Evolutionary conservation across 2,329 filamentous ascomycete species (phyloP).

Genomic region (Arthrobotrys sinensis): DNA sequence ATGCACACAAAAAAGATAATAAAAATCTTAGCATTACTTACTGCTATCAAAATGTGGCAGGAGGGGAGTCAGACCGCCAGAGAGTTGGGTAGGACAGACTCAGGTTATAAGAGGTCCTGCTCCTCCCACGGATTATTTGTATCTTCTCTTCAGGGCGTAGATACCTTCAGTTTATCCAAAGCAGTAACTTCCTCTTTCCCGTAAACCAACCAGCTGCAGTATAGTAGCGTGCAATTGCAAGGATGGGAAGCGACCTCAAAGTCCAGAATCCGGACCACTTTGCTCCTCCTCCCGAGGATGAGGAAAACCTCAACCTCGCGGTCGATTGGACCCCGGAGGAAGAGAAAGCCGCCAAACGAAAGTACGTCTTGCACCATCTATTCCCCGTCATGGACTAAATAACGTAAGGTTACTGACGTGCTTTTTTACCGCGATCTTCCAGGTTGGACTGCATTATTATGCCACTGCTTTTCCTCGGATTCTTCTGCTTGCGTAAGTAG

Average conservation of each 20-base stretch:
- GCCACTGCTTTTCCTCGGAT: constrained; percentile 70
- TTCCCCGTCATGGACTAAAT: constrained; percentile 31
- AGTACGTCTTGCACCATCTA: constrained; percentile 39
- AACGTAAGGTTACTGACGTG: constrained; percentile 22
- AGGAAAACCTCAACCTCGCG: constrained; percentile 40
- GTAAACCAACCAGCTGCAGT: neutral
- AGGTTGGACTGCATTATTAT: constrained; percentile 71
- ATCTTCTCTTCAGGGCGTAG: constrained; percentile 22
- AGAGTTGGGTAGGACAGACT: constrained; percentile 4
- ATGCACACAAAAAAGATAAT: constrained; percentile 13
- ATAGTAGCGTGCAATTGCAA: constrained; percentile 13
- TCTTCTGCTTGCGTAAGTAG: constrained; percentile 69
- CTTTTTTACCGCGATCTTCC: constrained; percentile 59
- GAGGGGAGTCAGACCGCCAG: neutral
- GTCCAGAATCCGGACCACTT: constrained; percentile 46
- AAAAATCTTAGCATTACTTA: constrained; percentile 10
- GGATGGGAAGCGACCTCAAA: constrained; percentile 51
- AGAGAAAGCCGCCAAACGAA: constrained; percentile 55
- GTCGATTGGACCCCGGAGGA: constrained; percentile 58
- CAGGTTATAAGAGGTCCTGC: constrained; percentile 48
- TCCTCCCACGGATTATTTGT: constrained; percentile 33
- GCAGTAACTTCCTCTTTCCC: constrained; percentile 1
- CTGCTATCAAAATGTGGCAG: constrained; percentile 9
- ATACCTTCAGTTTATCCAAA: constrained; percentile 17
- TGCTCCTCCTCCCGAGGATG: constrained; percentile 48